phyloP scores from a whole-genome alignment of 768 basidiomycete genomes.

The Trametopsis cervina region DNA sequence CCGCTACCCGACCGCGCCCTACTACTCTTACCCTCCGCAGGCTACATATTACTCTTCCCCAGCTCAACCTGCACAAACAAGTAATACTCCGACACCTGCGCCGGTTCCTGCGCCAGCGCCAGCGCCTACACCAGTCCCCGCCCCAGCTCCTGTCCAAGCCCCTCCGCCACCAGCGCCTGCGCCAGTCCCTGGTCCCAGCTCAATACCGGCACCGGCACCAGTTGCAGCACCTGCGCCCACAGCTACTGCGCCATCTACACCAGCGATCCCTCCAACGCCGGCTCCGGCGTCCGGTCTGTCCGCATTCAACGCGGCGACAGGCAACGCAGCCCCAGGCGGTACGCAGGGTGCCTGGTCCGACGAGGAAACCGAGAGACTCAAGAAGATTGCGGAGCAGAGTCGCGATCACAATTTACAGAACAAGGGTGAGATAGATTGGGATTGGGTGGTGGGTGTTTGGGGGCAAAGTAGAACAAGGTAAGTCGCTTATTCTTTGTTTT shows the following conservation, averaged over 20 bases:
- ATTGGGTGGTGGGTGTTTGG: conserved; percentile 68
- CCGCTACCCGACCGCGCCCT: conserved; percentile 55
- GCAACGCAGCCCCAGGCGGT: conserved; percentile 26
- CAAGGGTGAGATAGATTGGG: conserved; percentile 71
- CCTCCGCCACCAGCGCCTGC: conserved; percentile 14
- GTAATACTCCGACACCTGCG: conserved; percentile 11
- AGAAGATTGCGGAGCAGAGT: conserved; percentile 63
- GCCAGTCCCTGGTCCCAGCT: not conserved
- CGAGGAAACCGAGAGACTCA: conserved; percentile 66
- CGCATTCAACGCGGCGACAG: conserved; percentile 21
- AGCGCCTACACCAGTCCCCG: conserved; percentile 10
- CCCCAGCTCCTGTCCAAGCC: conserved; percentile 14
- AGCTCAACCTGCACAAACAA: conserved; percentile 6
- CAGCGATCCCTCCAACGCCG: conserved; percentile 3
- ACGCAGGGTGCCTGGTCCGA: conserved; percentile 76
- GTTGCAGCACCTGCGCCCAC: conserved; percentile 5
- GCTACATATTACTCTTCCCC: conserved; percentile 19
- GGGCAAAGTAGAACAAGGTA: conserved; percentile 70
- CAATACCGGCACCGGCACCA: conserved; percentile 22
- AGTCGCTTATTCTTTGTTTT: conserved; percentile 15
- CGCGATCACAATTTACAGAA: conserved; percentile 31
- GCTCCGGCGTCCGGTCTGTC: conserved; percentile 16
- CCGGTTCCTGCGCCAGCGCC: conserved; percentile 11
- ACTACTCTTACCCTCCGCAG: conserved; percentile 49
- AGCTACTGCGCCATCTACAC: conserved; percentile 6